phyloP scores from a whole-genome alignment of 192 early-diverging fungal genomes.

The Coemansia guatemalensis region DNA sequence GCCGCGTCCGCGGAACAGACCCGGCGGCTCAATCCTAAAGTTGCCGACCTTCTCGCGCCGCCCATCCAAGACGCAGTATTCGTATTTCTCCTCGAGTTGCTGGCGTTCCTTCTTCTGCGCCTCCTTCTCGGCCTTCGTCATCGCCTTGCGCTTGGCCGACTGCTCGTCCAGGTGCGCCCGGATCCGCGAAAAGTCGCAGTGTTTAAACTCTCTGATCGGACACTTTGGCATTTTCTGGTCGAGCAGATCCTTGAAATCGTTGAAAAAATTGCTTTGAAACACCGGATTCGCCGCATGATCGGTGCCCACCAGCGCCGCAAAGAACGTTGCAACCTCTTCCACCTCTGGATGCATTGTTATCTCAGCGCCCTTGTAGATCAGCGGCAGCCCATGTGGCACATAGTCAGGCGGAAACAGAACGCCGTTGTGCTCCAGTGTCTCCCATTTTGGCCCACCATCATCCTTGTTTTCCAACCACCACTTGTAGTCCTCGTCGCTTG shows the following conservation, averaged over 20 bases:
- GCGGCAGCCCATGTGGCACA: conserved; percentile 83
- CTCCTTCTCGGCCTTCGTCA: conserved; percentile 91
- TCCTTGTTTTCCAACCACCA: conserved; percentile 71
- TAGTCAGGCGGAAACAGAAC: conserved; percentile 91
- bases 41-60: conserved; percentile 97
- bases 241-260: conserved; percentile 76
- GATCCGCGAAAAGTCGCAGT: conserved; percentile 91
- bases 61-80: conserved; percentile 76
- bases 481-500: conserved; percentile 61
- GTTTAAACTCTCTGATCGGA: conserved; percentile 71
- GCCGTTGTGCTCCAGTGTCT: conserved; percentile 81
- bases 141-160: conserved; percentile 76
- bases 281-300: conserved; percentile 79
- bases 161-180: conserved; percentile 71
- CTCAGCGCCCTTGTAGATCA: conserved; percentile 79
- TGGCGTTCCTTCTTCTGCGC: conserved; percentile 70
- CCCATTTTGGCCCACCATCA: conserved; percentile 79
- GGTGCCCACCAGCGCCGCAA: conserved; percentile 81
- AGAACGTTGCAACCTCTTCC: conserved; percentile 96
- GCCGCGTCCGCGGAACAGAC: conserved; percentile 95
- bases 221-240: conserved; percentile 62
- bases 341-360: conserved; percentile 68
- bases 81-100: conserved; percentile 73
- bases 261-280: conserved; percentile 93
- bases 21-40: conserved; percentile 95